These are phyloP conservation scores for Cornus controversa DNA, from an alignment of 148 eudicot genomes.

Conservation along the genomic window DNA sequence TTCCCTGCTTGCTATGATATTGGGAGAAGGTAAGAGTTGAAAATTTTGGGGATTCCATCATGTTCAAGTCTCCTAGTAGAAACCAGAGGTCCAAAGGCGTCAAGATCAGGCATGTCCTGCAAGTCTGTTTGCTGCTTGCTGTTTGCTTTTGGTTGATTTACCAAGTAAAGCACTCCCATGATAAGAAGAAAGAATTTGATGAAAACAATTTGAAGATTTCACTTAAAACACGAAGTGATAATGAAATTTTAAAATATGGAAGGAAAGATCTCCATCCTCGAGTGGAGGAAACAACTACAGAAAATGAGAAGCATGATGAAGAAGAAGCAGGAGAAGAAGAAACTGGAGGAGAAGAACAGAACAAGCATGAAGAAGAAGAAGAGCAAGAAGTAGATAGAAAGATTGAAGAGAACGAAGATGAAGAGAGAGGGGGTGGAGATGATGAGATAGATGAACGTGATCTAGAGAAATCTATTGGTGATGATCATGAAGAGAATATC, in stretches of 20 bases:
- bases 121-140: conserved; percentile 72
- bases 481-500: conserved; percentile 43
- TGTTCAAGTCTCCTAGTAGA: conserved; percentile 77
- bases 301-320: conserved; percentile 39
- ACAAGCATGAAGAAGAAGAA: conserved; percentile 40
- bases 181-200: conserved; percentile 72
- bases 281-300: conserved; percentile 23
- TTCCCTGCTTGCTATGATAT: not conserved
- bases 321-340: conserved; percentile 51
- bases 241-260: conserved; percentile 50
- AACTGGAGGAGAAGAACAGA: conserved; percentile 39
- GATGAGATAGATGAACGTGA: conserved; percentile 39
- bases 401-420: conserved; percentile 23
- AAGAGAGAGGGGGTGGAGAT: conserved; percentile 31
- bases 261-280: conserved; percentile 59
- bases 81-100: conserved; percentile 65
- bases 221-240: conserved; percentile 7
- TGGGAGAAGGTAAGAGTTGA: conserved; percentile 6
- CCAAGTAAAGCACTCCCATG: conserved; percentile 92
- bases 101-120: conserved; percentile 69
- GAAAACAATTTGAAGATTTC: conserved; percentile 35
- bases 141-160: conserved; percentile 86
- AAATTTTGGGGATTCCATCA: conserved; percentile 17
- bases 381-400: conserved; percentile 35
- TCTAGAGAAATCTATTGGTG: conserved; percentile 34